Percentiles rank a stretch among this genome's conserved stretches.
Evolutionary conservation across 192 early-diverging fungal genomes (phyloP).

Genomic region (Coemansia brasiliensis): DNA sequence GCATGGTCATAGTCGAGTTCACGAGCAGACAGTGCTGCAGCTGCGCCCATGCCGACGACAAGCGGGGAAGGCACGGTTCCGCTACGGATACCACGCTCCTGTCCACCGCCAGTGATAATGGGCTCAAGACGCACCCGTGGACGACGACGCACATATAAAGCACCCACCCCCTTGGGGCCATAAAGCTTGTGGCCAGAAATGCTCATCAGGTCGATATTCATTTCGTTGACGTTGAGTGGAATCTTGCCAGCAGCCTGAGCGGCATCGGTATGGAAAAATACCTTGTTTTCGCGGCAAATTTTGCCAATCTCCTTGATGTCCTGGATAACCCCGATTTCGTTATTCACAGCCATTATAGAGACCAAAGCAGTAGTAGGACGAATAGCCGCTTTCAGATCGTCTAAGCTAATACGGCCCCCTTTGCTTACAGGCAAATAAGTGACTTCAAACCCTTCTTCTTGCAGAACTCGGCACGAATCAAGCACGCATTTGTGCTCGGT

Average conservation of each 20-base stretch:
- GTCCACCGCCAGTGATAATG: constrained; percentile 89
- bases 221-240: constrained; percentile 84
- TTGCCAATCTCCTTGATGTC: constrained; percentile 87
- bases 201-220: constrained; percentile 94
- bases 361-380: constrained; percentile 88
- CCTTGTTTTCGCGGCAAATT: constrained; percentile 80
- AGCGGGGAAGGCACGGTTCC: constrained; percentile 93
- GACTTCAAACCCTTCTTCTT: constrained; percentile 93
- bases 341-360: constrained; percentile 97
- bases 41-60: constrained; percentile 87
- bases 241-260: constrained; percentile 97
- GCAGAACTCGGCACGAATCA: constrained; percentile 92
- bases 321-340: constrained; percentile 98
- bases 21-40: constrained; percentile 71
- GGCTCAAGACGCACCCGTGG: constrained; percentile 93
- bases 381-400: constrained; percentile 77
- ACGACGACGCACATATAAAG: constrained; percentile 87
- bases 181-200: constrained; percentile 98
- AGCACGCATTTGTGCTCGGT: constrained; percentile 99
- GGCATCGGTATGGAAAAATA: constrained; percentile 97
- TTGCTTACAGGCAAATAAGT: constrained; percentile 87
- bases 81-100: constrained; percentile 90
- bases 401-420: constrained; percentile 83
- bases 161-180: constrained; percentile 96
- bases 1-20: constrained; percentile 86